Conservation (phyloP, 1,284 basidiomycete species). For the Ceratobasidium sp. region DNA sequence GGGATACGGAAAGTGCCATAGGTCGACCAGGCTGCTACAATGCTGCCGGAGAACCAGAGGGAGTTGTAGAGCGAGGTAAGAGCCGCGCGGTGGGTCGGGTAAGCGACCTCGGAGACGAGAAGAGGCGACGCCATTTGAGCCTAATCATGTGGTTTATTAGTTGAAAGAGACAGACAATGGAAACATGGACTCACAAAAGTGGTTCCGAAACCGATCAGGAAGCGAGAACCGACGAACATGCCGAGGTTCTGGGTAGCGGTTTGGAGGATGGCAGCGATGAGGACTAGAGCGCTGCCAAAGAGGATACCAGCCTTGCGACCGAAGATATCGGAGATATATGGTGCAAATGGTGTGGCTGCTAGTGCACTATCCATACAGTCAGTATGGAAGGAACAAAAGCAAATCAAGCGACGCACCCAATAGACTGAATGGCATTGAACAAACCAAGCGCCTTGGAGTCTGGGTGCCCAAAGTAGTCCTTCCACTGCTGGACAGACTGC, state of each 20-base stretch:
- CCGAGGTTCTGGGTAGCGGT: constrained; percentile 74
- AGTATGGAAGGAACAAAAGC: background rate
- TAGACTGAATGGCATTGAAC: constrained; percentile 77
- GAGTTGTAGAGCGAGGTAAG: constrained; percentile 54
- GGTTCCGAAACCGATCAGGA: constrained; percentile 82
- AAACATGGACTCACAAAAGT: constrained; percentile 58
- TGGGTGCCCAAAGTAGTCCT: constrained; percentile 46
- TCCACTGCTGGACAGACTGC: constrained; percentile 44
- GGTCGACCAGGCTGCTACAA: constrained; percentile 53
- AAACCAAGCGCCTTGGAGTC: constrained; percentile 62
- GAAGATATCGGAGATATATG: constrained; percentile 50
- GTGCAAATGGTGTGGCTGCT: constrained; percentile 46
- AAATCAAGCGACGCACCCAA: constrained; percentile 34
- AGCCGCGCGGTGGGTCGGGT: constrained; percentile 55
- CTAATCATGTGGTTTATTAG: constrained; percentile 1
- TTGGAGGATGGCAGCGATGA: constrained; percentile 70
- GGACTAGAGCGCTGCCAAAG: constrained; percentile 57
- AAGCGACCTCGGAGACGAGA: constrained; percentile 54
- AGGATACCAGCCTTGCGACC: constrained; percentile 52
- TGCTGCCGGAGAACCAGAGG: constrained; percentile 53
- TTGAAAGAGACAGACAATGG: constrained; percentile 13
- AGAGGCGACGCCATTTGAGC: constrained; percentile 60
- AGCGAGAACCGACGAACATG: constrained; percentile 82
- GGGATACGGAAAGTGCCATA: constrained; percentile 51
- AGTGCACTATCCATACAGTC: constrained; percentile 20